Base-by-base conservation (phyloP, 2,329 filamentous ascomycete genomes). In the Ophiostoma ulmi region DNA sequence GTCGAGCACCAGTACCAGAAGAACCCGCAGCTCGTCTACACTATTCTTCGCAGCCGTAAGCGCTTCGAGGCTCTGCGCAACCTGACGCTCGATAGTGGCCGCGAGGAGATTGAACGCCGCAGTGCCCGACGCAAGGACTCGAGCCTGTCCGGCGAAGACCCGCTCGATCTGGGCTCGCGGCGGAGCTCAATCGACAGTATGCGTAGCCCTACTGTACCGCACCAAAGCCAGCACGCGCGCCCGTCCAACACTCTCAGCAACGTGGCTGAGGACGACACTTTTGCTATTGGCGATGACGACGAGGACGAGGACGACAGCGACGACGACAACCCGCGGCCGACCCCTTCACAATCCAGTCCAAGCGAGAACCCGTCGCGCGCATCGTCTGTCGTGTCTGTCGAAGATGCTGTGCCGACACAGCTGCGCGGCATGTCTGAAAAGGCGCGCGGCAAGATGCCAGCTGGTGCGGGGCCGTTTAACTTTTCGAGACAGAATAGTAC, bases 401-500 rank as follows among this genome's bases (percentile, higher is more conserved):
- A 96, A 72, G 93, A 96, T 72, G 90, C 91, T 4, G 87, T 97
- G 11, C 93, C 93, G 17, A 85, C 89, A 26, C 94, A 97, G 78
- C 79, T 97, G 39, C 87, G 92, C 71, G 93, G 93, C 70, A 97
- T 98, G 92, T 97, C 94, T 26, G 95, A 98, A 80, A 99, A 98
- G 79, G 95, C 95, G 20, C 86, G 95, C 68, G 95, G 95, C 8
- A 99, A 99, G 80, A 93, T 97, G 88, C 95, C 94, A 38, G 93
- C 91, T 14, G 91, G 92, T 1, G 85, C 90, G 68, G 86, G 67
- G 13, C 65, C 71, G 14, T 63, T 87, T n/a, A 87, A 87, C 1
- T 97, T 97, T 78, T 97, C 94, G 0, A 86, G 94, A 22, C 93
- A 97, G 77, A 97, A 95, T 77, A 96, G 93, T 79, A 92, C 90